Evolutionary conservation across 139 green algal species (phyloP), one percentile per base, ranked within the genome.

Genomic region (Chlamydomonas schloesseri): DNA sequence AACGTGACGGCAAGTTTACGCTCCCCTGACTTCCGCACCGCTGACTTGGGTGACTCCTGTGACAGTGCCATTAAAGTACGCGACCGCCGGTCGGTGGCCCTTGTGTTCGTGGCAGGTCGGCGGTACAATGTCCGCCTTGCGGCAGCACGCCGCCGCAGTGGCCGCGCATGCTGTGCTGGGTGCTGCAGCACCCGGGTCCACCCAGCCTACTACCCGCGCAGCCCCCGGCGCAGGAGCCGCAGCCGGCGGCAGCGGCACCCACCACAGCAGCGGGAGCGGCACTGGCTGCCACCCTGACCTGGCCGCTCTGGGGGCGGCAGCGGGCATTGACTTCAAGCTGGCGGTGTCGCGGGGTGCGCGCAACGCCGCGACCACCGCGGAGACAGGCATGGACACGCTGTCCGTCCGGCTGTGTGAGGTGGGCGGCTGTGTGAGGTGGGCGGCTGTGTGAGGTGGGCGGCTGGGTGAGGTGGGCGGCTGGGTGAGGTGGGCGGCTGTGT

Each of bases 261-360:
- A n/a, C n/a, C n/a, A n/a, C n/a, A n/a, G n/a, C n/a, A n/a, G n/a
- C n/a, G n/a, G n/a, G n/a, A n/a, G n/a, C 42, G 42, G 42, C 42
- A 8, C 42, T 50, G 42, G 42, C 42, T n/a, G n/a, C n/a, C 6
- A 50, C 42, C 5, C 42, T 5, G 42, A 50, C 42, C 8, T 50
- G 42, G 42, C 6, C 42, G 42, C 42, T 5, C 42, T 50, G 42
- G 42, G 42, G 5, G 42, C 42, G 42, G 42, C 42, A 2, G 3
- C 23, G 18, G 74, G 85, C 68, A 93, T 95, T 20, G 94, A 96
- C 79, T 96, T 96, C 90, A 96, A 96, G 88, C 86, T 96, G 24
- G 74, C 83, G 0, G 8, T 28, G 2, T 85, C 37, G 18, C 2
- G 20, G 0, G 88, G 87, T 9, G 20, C 77, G 24, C 33, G 58